These are phyloP conservation scores for Tardiomyces depauwii DNA, from an alignment of 1,139 yeast species.

Conservation along the genomic window DNA sequence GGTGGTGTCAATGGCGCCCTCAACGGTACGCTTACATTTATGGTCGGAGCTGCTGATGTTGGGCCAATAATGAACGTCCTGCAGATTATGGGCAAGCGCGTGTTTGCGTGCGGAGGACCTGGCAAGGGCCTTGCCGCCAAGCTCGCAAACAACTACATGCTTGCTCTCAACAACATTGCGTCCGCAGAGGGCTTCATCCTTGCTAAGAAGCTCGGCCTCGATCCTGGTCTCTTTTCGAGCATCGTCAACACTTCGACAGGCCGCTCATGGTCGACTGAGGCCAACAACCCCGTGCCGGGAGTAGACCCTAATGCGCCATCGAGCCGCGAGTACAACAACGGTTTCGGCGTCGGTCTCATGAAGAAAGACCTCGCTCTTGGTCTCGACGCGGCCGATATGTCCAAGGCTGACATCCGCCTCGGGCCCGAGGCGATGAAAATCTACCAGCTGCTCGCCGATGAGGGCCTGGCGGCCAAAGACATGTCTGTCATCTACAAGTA, in stretches of 20 bases:
- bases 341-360: slow-evolving; percentile 45
- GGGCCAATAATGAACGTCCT: slow-evolving; percentile 21
- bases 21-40: slow-evolving; percentile 45
- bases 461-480: slow-evolving; percentile 19
- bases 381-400: slow-evolving; percentile 33
- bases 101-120: slow-evolving; percentile 46
- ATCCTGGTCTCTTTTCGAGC: slow-evolving; percentile 38
- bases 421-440: slow-evolving; percentile 20
- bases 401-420: slow-evolving; percentile 16
- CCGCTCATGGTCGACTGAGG: slow-evolving; percentile 49
- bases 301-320: slow-evolving; percentile 38
- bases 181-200: slow-evolving; percentile 51
- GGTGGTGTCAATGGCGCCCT: slow-evolving; percentile 54
- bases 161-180: slow-evolving; percentile 49
- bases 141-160: slow-evolving; percentile 45
- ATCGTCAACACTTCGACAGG: slow-evolving; percentile 50
- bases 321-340: slow-evolving; percentile 39
- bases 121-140: slow-evolving; percentile 53
- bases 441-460: slow-evolving; percentile 19
- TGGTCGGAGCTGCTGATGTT: slow-evolving; percentile 33
- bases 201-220: slow-evolving; percentile 44
- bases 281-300: slow-evolving; percentile 49
- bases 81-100: slow-evolving; percentile 40
- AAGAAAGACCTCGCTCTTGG: slow-evolving; percentile 50
- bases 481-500: slow-evolving; percentile 24